Conservation (phyloP, 345 rosid species). For the Gossypium mustelinum region DNA sequence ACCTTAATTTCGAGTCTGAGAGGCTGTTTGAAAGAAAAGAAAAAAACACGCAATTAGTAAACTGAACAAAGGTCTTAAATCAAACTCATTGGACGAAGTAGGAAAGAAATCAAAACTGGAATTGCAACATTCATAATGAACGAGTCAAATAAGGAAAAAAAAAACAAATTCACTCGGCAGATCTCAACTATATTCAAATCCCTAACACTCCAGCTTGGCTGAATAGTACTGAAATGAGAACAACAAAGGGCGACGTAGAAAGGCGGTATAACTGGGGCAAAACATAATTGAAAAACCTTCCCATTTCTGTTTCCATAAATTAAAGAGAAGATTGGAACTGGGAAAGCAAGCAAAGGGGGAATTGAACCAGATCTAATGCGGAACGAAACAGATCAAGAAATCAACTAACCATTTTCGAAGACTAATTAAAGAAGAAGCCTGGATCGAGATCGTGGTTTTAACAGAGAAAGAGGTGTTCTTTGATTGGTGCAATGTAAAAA, state of each 20-base stretch:
- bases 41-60: conserved; percentile 18
- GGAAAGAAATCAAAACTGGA: neutral
- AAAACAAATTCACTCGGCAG: neutral
- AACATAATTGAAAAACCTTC: conserved; percentile 1
- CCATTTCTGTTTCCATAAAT: neutral
- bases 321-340: neutral
- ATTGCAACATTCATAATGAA: neutral
- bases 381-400: conserved; percentile 6
- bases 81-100: neutral
- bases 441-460: conserved; percentile 10
- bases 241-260: neutral
- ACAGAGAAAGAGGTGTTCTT: neutral
- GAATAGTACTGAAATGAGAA: neutral
- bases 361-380: conserved; percentile 22
- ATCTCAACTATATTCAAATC: conserved; percentile 19
- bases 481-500: neutral
- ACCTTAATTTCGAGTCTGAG: conserved; percentile 50
- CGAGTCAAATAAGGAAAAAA: neutral
- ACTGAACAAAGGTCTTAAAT: conserved; percentile 9
- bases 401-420: conserved; percentile 20
- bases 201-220: neutral
- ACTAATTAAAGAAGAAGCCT: neutral
- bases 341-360: neutral
- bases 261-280: neutral
- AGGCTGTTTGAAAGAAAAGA: conserved; percentile 34